These are phyloP conservation scores for Lagenidium giganteum DNA, from an alignment of 352 stramenopile genomes.

Conservation along the genomic window DNA sequence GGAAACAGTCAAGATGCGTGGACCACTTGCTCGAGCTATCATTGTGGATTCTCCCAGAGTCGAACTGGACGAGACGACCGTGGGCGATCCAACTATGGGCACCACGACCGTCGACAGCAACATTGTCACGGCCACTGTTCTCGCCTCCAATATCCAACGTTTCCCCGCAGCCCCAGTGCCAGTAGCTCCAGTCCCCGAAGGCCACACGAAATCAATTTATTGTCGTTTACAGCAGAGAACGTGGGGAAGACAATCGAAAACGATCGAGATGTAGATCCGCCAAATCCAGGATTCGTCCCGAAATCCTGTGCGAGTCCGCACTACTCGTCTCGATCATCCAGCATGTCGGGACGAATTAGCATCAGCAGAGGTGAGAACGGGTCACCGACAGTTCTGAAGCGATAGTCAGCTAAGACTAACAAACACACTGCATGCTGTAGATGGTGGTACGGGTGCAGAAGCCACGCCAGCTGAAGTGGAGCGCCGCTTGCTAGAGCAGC, in stretches of 20 bases:
- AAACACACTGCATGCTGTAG: conserved; percentile 9
- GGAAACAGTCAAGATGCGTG: no score
- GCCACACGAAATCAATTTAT: no score
- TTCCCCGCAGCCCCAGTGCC: conserved; percentile 13
- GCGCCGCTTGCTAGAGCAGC: conserved; percentile 49
- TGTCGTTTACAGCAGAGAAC: no score
- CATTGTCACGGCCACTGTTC: no score
- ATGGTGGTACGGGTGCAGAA: conserved; percentile 12
- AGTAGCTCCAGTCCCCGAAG: conserved; percentile 24
- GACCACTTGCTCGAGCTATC: no score
- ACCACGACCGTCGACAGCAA: no score
- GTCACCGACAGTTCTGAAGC: neutral
- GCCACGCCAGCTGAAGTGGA: no score
- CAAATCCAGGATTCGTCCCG: conserved; percentile 14
- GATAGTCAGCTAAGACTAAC: conserved; percentile 24
- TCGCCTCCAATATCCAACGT: no score
- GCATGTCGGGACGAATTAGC: conserved; percentile 45
- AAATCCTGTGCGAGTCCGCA: conserved; percentile 51
- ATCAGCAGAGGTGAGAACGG: conserved; percentile 38
- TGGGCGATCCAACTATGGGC: no score
- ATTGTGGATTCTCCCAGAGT: no score
- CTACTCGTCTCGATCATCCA: conserved; percentile 63
- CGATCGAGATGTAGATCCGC: conserved; percentile 10
- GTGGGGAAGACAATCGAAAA: conserved; percentile 17
- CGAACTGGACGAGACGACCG: no score